phyloP scores from a whole-genome alignment of 176 grass and related monocot genomes.

The Triticum aestivum region IWGSC_CS_RefSeq_v2.1 NC_057802.1:480372910-480373409 shows the following conservation, averaged over 20 bases:
- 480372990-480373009: slow-evolving; percentile 36
- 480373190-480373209: slow-evolving; percentile 39
- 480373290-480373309: slow-evolving; percentile 24
- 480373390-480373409: background rate
- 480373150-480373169: background rate
- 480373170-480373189: background rate
- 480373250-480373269: background rate
- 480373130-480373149: background rate
- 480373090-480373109: background rate
- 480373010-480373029: background rate
- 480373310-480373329: background rate
- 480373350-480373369: too few relatives aligned
- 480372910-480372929: slow-evolving; percentile 43
- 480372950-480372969: slow-evolving; percentile 51
- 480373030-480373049: slow-evolving; percentile 6
- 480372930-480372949: background rate
- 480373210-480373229: slow-evolving; percentile 33
- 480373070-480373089: slow-evolving; percentile 1
- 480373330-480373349: too few relatives aligned
- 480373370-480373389: too few relatives aligned
- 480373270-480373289: background rate
- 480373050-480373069: background rate
- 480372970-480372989: slow-evolving; percentile 63
- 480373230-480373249: slow-evolving; percentile 11
- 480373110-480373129: background rate